phyloP scores from a whole-genome alignment of 768 basidiomycete species.

The Boletus sensibilis region DNA sequence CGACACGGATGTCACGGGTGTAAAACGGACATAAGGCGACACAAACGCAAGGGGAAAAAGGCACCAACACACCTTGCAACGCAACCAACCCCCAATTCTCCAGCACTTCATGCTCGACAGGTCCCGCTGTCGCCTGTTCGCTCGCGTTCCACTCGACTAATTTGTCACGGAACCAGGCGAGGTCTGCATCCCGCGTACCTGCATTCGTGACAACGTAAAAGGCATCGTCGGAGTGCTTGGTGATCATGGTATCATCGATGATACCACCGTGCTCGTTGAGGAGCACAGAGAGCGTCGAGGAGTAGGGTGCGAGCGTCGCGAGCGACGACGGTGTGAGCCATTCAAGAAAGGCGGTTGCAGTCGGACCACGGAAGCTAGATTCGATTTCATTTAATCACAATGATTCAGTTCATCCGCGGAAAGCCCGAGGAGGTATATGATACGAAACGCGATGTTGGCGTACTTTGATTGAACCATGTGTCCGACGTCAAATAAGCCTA shows the following conservation, averaged over 20 bases:
- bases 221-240: conserved; percentile 72
- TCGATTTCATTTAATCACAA: background rate
- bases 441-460: conserved; percentile 17
- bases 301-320: conserved; percentile 59
- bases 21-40: background rate
- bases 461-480: conserved; percentile 97
- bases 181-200: conserved; percentile 77
- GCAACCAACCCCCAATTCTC: conserved; percentile 88
- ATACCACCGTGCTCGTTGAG: conserved; percentile 91
- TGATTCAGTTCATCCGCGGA: background rate
- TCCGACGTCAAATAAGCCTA: conserved; percentile 93
- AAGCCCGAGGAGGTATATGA: background rate
- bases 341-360: conserved; percentile 79
- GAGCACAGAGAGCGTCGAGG: conserved; percentile 84
- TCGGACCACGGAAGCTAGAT: conserved; percentile 75
- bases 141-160: conserved; percentile 77
- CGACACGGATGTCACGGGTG: background rate
- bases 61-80: conserved; percentile 66
- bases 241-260: conserved; percentile 93
- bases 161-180: conserved; percentile 70
- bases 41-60: background rate
- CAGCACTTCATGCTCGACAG: conserved; percentile 78
- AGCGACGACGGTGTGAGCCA: conserved; percentile 88
- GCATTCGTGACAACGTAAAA: conserved; percentile 98
- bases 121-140: conserved; percentile 46